Percentiles rank a stretch among this genome's conserved stretches.
phyloP scores from a whole-genome alignment of 768 basidiomycete genomes.

The Lactarius pseudohatsudake region DNA sequence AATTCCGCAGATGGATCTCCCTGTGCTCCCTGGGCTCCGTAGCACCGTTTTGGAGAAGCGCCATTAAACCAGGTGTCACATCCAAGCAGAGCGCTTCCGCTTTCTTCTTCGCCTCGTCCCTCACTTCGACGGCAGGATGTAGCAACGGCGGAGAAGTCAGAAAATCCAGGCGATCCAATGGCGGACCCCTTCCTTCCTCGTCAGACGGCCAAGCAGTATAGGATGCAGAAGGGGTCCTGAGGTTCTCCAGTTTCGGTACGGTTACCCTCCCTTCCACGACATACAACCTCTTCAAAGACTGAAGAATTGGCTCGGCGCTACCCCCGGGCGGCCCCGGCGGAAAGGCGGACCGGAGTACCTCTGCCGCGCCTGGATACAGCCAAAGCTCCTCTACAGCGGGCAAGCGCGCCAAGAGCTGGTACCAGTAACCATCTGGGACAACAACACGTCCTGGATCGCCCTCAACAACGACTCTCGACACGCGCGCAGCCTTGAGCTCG shows the following conservation, averaged over 20 bases:
- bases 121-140: background rate
- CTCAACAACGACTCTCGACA: slow-evolving; percentile 5
- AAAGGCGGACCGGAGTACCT: slow-evolving; percentile 10
- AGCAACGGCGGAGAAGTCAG: background rate
- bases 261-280: slow-evolving; percentile 11
- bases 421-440: slow-evolving; percentile 10
- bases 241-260: background rate
- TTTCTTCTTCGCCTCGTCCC: background rate
- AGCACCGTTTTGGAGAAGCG: background rate
- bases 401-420: slow-evolving; percentile 5
- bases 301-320: background rate
- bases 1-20: slow-evolving; percentile 15
- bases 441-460: slow-evolving; percentile 8
- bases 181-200: too few species aligned
- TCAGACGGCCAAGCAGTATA: background rate
- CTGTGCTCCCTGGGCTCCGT: background rate
- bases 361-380: slow-evolving; percentile 13
- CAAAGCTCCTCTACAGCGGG: slow-evolving; percentile 13
- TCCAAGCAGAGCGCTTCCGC: slow-evolving; percentile 1
- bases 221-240: background rate
- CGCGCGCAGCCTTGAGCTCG: slow-evolving; percentile 6
- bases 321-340: background rate
- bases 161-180: background rate
- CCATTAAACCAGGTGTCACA: slow-evolving; percentile 14
- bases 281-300: slow-evolving; percentile 13